Conservation (phyloP, 352 stramenopile genomes). For the Pythium apleroticum region DNA sequence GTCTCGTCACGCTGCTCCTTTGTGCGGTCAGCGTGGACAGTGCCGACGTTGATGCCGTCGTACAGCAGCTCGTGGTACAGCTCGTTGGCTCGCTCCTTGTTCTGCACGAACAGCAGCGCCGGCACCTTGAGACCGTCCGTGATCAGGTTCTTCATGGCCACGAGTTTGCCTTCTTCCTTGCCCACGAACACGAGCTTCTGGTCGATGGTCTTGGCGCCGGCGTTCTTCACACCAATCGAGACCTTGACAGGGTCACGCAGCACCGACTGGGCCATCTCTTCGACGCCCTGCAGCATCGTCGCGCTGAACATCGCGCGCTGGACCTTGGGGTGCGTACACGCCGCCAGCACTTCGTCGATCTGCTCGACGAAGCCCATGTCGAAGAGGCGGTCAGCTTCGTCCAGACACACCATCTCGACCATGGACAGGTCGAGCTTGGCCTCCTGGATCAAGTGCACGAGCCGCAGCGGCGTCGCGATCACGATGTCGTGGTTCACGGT, state of each 20-base stretch:
- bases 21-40: conserved; percentile 96
- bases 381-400: conserved; percentile 99
- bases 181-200: conserved; percentile 98
- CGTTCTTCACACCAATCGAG: conserved; percentile 91
- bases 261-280: conserved; percentile 95
- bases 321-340: conserved; percentile 82
- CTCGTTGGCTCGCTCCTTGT: conserved; percentile 97
- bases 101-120: conserved; percentile 98
- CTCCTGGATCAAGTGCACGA: conserved; percentile 91
- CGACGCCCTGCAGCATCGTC: conserved; percentile 94
- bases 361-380: conserved; percentile 96
- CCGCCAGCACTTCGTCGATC: conserved; percentile 96
- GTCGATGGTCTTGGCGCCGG: conserved; percentile 86
- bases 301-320: conserved; percentile 98
- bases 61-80: conserved; percentile 98
- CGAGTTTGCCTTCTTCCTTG: conserved; percentile 98
- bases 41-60: conserved; percentile 97
- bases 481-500: conserved; percentile 93
- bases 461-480: conserved; percentile 95
- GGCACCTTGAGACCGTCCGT: conserved; percentile 94
- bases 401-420: conserved; percentile 95
- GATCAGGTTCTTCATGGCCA: conserved; percentile 94
- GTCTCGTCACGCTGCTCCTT: conserved; percentile 92
- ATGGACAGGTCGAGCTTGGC: conserved; percentile 78
- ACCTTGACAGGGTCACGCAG: conserved; percentile 96